Conservation (phyloP, 108 stramenopile genomes). For the Fragilariopsis cylindrus region DNA sequence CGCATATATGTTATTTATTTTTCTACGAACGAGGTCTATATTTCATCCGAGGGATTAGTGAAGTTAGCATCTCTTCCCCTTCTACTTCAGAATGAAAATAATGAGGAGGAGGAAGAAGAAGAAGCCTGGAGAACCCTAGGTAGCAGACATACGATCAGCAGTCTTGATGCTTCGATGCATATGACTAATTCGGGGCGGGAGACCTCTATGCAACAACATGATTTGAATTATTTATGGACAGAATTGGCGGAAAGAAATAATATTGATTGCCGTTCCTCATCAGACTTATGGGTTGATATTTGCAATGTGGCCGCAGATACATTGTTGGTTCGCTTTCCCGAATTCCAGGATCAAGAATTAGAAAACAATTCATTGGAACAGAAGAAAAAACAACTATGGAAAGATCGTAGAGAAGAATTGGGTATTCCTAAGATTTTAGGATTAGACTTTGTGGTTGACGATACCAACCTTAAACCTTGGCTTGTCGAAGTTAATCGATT, state of each 20-base stretch:
- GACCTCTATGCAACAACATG: conserved; percentile 45
- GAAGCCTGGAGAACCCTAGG: background rate
- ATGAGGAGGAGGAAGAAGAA: background rate
- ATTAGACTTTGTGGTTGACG: conserved; percentile 71
- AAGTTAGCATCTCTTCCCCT: conserved; percentile 56
- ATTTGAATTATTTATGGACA: conserved; percentile 44
- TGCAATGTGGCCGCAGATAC: conserved; percentile 5
- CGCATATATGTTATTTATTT: conserved; percentile 75
- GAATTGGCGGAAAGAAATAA: conserved; percentile 25
- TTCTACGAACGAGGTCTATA: conserved; percentile 32
- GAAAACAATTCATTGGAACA: background rate
- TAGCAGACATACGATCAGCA: background rate
- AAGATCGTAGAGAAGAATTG: conserved; percentile 9
- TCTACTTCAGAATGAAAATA: background rate
- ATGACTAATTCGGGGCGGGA: conserved; percentile 84
- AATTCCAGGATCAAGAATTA: background rate
- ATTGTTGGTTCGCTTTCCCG: conserved; percentile 7
- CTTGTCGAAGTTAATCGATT: conserved; percentile 82
- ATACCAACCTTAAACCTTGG: conserved; percentile 38
- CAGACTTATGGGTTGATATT: conserved; percentile 19
- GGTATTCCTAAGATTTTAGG: conserved; percentile 77
- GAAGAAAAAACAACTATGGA: background rate
- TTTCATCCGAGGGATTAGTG: conserved; percentile 61
- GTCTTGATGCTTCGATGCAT: conserved; percentile 36
- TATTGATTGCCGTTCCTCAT: conserved; percentile 1